Evolutionary conservation across 2,329 filamentous ascomycete genomes (phyloP).

Genomic region (Penicillium sp.): DNA sequence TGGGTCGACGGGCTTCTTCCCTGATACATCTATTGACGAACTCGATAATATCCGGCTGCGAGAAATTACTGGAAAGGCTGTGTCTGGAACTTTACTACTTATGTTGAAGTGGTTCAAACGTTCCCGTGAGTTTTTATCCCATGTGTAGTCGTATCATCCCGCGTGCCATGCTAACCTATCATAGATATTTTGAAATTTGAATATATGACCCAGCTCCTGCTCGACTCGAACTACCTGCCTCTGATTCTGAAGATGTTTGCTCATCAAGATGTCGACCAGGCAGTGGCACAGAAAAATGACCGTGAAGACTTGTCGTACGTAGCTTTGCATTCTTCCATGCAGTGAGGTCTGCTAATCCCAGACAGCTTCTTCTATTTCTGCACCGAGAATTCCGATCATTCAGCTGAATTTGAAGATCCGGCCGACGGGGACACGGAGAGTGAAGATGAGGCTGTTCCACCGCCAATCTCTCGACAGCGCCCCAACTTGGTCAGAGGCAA

Average conservation of each 20-base stretch:
- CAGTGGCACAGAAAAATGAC: slow-evolving; percentile 80
- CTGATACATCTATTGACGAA: slow-evolving; percentile 58
- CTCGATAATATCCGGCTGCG: slow-evolving; percentile 73
- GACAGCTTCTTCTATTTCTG: slow-evolving; percentile 86
- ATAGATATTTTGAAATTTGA: slow-evolving; percentile 90
- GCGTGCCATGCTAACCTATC: slow-evolving; percentile 9
- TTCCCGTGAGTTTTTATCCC: slow-evolving; percentile 63
- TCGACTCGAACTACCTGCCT: slow-evolving; percentile 93
- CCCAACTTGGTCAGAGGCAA: slow-evolving; percentile 29
- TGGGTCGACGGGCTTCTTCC: slow-evolving; percentile 27
- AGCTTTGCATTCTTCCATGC: neutral
- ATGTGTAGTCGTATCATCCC: neutral
- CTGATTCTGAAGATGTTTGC: slow-evolving; percentile 89
- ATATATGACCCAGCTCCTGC: slow-evolving; percentile 83
- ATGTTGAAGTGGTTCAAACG: slow-evolving; percentile 94
- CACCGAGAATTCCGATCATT: slow-evolving; percentile 63
- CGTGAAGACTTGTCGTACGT: slow-evolving; percentile 71
- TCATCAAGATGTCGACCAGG: slow-evolving; percentile 85
- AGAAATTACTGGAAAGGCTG: slow-evolving; percentile 85
- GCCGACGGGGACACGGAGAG: slow-evolving; percentile 36
- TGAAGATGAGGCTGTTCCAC: slow-evolving; percentile 73
- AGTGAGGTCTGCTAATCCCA: neutral
- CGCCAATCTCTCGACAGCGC: slow-evolving; percentile 65
- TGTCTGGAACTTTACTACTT: slow-evolving; percentile 82
- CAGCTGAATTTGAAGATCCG: slow-evolving; percentile 33